Evolutionary conservation across 345 rosid genomes (phyloP).

Genomic region (Acer negundo): DNA sequence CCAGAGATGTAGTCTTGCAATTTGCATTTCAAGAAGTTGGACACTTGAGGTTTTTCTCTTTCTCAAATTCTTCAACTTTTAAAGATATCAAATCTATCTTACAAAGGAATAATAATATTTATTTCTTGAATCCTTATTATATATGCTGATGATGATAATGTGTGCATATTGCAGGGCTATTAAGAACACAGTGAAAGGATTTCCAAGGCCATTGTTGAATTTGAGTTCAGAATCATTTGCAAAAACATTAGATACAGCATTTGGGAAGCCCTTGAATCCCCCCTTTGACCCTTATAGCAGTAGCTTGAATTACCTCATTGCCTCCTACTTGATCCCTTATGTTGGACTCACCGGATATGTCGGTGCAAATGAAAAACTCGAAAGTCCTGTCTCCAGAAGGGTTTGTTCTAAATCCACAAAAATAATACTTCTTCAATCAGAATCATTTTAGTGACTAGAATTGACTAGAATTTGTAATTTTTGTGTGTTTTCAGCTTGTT

Average conservation of each 20-base stretch:
- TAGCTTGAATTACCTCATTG: slow-evolving; percentile 59
- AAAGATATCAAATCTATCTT: background rate
- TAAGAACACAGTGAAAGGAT: slow-evolving; percentile 61
- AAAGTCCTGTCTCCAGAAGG: slow-evolving; percentile 45
- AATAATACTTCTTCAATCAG: background rate
- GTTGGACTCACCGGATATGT: slow-evolving; percentile 84
- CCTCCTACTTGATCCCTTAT: slow-evolving; percentile 78
- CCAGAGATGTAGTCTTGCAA: slow-evolving; percentile 62
- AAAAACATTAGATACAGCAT: slow-evolving; percentile 48
- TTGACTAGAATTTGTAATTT: background rate
- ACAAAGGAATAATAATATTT: too few species aligned
- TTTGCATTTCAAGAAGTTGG: slow-evolving; percentile 94
- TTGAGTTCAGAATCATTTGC: slow-evolving; percentile 62
- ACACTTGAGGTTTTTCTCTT: slow-evolving; percentile 56
- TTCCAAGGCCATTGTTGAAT: slow-evolving; percentile 78
- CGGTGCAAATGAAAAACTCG: slow-evolving; percentile 68
- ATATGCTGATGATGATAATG: background rate
- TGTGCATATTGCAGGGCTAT: slow-evolving; percentile 51
- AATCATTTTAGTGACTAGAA: background rate
- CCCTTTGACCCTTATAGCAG: slow-evolving; percentile 74
- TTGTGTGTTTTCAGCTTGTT: slow-evolving; percentile 43
- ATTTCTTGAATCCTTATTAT: background rate
- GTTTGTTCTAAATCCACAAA: slow-evolving; percentile 29
- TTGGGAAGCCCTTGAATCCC: slow-evolving; percentile 51
- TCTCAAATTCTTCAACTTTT: background rate